Evolutionary conservation across 2,329 filamentous ascomycete genomes (phyloP).

Genomic region (Penicillium sclerotigenum): DNA sequence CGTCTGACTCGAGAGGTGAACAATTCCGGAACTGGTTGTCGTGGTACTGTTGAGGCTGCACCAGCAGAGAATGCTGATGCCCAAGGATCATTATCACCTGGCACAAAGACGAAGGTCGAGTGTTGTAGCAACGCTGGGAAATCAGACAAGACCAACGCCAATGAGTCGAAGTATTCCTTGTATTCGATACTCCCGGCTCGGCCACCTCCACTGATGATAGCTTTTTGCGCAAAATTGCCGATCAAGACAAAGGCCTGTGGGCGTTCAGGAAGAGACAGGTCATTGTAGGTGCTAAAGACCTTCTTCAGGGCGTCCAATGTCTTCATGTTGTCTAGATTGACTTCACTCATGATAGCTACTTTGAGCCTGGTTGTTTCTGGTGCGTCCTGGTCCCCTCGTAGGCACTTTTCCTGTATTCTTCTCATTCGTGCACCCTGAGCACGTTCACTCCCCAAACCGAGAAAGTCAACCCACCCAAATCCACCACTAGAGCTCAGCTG

Average conservation of each 20-base stretch:
- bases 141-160: constrained; percentile 78
- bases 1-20: constrained; percentile 86
- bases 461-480: constrained; percentile 96
- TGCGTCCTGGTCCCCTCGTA: constrained; percentile 40
- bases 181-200: constrained; percentile 86
- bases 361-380: constrained; percentile 44
- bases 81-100: constrained; percentile 98
- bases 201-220: constrained; percentile 61
- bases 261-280: constrained; percentile 59
- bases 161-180: constrained; percentile 89
- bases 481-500: constrained; percentile 62
- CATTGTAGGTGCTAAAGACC: constrained; percentile 70
- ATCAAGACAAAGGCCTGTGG: constrained; percentile 79
- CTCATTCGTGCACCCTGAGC: constrained; percentile 81
- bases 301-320: constrained; percentile 77
- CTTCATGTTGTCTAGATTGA: constrained; percentile 81
- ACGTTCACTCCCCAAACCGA: constrained; percentile 85
- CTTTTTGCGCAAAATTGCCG: constrained; percentile 71
- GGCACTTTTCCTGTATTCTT: constrained; percentile 67
- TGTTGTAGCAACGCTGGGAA: constrained; percentile 75
- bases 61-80: constrained; percentile 68
- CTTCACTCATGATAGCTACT: constrained; percentile 76
- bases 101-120: constrained; percentile 86
- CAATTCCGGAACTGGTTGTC: constrained; percentile 68
- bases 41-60: constrained; percentile 47